Base-by-base conservation (phyloP, 2,329 filamentous ascomycete species). In the Periconia digitata region DNA sequence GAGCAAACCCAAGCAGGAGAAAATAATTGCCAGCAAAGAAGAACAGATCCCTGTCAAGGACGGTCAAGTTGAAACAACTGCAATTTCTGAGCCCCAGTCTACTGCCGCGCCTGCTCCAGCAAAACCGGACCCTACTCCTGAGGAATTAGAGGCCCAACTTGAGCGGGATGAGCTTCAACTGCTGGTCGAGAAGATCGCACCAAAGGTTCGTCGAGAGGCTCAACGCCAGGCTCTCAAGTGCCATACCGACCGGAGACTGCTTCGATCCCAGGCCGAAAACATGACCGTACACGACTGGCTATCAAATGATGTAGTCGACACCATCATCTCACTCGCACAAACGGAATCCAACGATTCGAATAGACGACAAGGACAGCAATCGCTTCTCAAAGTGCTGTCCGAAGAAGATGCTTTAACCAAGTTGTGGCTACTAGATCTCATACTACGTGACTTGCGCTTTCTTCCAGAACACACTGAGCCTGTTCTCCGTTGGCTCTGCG, bases 151-250 rank as follows among this genome's bases (percentile, higher is more conserved):
- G 66, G 85, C 78, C 54, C 90, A 95, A 62, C 81, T 97, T 15
- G 90, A 96, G 68, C 87, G 91, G 61, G 87, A 90, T n/a, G 90
- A 95, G 62, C 77, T 99, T 32, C 92, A 97, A 70, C 74, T 89
- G 18, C 75, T 96, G 6, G 86, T 97, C 15, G 92, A 97, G 54
- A 94, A 91, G 64, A 77, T 92, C 71, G 86, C 86, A 0, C 75
- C 82, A 35, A 96, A 92, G 70, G 86, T 87, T 52, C 87, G 86
- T 59, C 85, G 86, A 61, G 92, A 96, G 72, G 85, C 87, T 15
- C 77, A 82, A 54, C 86, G 92, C 17, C 90, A 95, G 66, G 84
- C 85, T 52, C 77, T 81, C 18, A 87, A 89, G 58, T 78, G 95
- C 24, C 88, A 95, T 64, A 96, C 90, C 6, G 94, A 97, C 66